phyloP scores from a whole-genome alignment of 148 eudicot species.

The Beta vulgaris region DNA sequence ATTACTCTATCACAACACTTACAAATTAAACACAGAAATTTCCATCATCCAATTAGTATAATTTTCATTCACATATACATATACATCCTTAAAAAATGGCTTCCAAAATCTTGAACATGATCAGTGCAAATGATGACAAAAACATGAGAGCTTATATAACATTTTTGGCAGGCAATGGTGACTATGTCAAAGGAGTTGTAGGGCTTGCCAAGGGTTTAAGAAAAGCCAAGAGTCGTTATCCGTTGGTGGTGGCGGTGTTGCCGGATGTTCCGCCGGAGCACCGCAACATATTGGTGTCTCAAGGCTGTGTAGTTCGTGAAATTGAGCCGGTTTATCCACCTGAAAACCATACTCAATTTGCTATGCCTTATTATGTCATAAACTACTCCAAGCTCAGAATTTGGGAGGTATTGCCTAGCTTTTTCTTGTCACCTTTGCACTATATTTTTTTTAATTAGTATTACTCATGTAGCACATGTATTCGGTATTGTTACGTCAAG shows the following conservation, averaged over 20 bases:
- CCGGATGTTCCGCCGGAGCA: slow-evolving; percentile 88
- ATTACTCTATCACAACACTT: background rate
- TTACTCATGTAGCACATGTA: too few relatives aligned
- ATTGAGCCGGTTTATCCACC: slow-evolving; percentile 76
- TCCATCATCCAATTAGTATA: background rate
- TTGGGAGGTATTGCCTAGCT: slow-evolving; percentile 57
- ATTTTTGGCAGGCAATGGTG: slow-evolving; percentile 76
- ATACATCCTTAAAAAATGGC: slow-evolving; percentile 6
- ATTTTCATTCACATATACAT: background rate
- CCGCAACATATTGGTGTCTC: slow-evolving; percentile 55
- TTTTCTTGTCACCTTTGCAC: background rate
- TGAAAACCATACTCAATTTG: slow-evolving; percentile 66
- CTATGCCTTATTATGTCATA: slow-evolving; percentile 80
- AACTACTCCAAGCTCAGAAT: slow-evolving; percentile 87
- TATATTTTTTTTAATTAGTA: background rate
- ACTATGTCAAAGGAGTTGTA: slow-evolving; percentile 80
- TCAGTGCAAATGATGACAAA: background rate
- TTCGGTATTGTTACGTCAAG: too few relatives aligned
- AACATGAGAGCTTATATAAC: slow-evolving; percentile 56
- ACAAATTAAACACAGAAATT: background rate
- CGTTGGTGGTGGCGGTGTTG: slow-evolving; percentile 71
- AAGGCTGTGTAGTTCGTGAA: slow-evolving; percentile 68
- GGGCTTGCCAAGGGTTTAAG: slow-evolving; percentile 81
- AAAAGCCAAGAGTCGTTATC: slow-evolving; percentile 55
- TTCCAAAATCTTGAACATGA: slow-evolving; percentile 14